Evolutionary conservation across 148 eudicot species (phyloP).

Genomic region (Gaultheria prostrata): DNA sequence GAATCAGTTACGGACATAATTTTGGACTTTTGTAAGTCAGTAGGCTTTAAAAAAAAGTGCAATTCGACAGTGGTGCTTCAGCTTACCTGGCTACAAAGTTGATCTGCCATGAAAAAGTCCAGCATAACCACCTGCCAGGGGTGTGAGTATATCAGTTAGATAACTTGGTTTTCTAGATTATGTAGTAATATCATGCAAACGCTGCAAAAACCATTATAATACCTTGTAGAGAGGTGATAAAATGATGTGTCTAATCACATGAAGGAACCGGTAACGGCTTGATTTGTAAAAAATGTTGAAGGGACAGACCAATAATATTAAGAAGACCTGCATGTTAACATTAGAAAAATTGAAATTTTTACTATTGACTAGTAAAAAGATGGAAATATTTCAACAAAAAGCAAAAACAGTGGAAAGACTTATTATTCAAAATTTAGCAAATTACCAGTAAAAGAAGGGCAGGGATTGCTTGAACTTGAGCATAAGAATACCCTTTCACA

Average conservation of each 20-base stretch:
- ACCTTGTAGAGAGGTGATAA: conserved; percentile 92
- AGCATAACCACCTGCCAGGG: conserved; percentile 77
- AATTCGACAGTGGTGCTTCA: background rate
- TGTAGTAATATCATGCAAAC: background rate
- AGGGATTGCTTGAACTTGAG: conserved; percentile 70
- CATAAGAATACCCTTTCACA: conserved; percentile 60
- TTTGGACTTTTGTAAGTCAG: background rate
- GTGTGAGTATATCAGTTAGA: background rate
- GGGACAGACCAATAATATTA: conserved; percentile 68
- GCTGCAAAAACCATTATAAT: background rate
- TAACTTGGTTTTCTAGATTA: background rate
- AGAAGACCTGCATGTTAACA: conserved; percentile 46
- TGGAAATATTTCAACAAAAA: background rate
- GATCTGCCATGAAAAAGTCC: conserved; percentile 99
- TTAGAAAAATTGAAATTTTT: background rate
- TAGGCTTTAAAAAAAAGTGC: background rate
- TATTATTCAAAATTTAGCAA: background rate
- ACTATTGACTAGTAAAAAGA: background rate
- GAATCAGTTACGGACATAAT: background rate
- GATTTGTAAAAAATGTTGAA: conserved; percentile 70
- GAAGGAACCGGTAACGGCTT: conserved; percentile 66
- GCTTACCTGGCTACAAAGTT: conserved; percentile 94
- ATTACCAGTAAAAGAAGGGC: conserved; percentile 81
- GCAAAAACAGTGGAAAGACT: background rate
- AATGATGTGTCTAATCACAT: conserved; percentile 64